Evolutionary conservation across 495 filamentous ascomycete genomes (phyloP), one percentile per base, ranked within the genome.

Genomic region (Penicillium odoratum): DNA sequence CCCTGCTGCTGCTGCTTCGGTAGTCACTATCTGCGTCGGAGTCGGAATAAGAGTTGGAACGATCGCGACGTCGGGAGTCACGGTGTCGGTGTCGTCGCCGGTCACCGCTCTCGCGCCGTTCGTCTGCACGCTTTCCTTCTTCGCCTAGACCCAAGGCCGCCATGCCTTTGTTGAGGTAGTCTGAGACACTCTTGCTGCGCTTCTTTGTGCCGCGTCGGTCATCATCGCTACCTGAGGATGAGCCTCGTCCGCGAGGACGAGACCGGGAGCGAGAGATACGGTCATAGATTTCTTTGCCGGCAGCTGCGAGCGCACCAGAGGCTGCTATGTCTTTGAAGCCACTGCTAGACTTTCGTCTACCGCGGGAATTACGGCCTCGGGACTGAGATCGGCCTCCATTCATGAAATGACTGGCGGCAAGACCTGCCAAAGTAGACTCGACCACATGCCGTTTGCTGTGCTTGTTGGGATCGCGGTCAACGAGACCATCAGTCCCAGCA

Each of bases 351-450:
- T 80, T 74, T 48, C 76, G 75, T 10, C 54, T 10, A 29, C 73
- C 71, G 18, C 60, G 61, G 36, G 57, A 43, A 55, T 48, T 68
- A 46, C 34, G 74, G 70, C 58, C 75, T 8, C 59, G 69, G 43
- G 83, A 79, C 34, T 74, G 59, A n/a, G 87, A 85, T 57, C 85
- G 81, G 9, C 87, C 78, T 16, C 92, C 91, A 65, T 95, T 89
- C 58, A 96, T 74, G 51, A 94, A 71, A 29, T 86, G 86, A 64
- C 88, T 94, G n/a, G 88, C 86, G 21, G 90, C 84, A 10, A 97
- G 83, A 68, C 92, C 92, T 59, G 90, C 92, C 56, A 97, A 79
- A 43, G 92, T 91, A 38, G 92, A 88, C 66, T 93, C 91, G 40
- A 84, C 66, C 47, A 86, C 64, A 68, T 89, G 79, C 42, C 77